Base-by-base conservation (phyloP, 805 yeast genomes). In the Nakazawaea holstii region DNA sequence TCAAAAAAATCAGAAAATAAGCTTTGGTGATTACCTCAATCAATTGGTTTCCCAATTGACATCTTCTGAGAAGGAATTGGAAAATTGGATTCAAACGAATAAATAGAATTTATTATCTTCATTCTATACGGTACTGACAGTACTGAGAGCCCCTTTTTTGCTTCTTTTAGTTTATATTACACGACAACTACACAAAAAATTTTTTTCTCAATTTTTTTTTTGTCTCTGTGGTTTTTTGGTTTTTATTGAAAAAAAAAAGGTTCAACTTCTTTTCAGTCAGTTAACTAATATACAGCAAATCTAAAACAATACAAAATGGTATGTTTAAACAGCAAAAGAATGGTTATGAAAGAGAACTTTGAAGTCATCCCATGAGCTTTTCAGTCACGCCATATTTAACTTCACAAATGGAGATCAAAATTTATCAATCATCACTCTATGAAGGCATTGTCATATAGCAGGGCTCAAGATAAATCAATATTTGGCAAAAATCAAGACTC, bases 231-330 rank as follows among this genome's bases (percentile, higher is more conserved):
- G n/a, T 33, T 33, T 33, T 33, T 33, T 33, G 4, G 8, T 33
- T 33, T 33, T 33, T 33, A n/a, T 33, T 33, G 36, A n/a, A 33
- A 33, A 33, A 33, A 30, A 30, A 30, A 30, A 30, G n/a, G n/a
- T 13, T 30, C 10, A 30, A 30, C 33, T 30, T 11, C 9, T 33
- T 33, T 33, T 33, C 17, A 8, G 11, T 30, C n/a, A 30, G 20
- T 14, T 36, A 7, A 36, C 20, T 27, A 36, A 20, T n/a, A 36
- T 20, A 44, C n/a, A 44, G 48, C 43, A 38, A 13, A 43, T 43
- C 33, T 14, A 43, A 38, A 38, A 15, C 29, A 44, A 44, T 38
- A 38, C 37, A 44, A 44, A 44, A 44, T 44, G 48, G 48, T 44
- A 44, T 44, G 48, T 44, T 26, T 13, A 9, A 24, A 20, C n/a